Evolutionary conservation across 1,284 basidiomycete genomes (phyloP).

Genomic region (Neotropicomus parvogracilis): DNA sequence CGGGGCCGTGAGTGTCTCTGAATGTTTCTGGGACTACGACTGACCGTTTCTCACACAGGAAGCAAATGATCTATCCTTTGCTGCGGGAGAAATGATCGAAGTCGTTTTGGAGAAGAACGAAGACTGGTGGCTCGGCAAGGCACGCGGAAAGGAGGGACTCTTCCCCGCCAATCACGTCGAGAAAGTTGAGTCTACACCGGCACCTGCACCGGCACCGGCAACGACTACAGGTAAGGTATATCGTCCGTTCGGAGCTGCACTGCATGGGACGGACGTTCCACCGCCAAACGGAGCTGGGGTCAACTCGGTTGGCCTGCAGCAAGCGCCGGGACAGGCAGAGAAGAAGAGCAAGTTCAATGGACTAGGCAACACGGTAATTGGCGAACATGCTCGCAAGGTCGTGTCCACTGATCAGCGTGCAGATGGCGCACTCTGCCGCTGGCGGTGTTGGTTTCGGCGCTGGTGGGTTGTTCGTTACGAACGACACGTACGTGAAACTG

Average conservation of each 20-base stretch:
- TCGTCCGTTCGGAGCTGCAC: slow-evolving; percentile 41
- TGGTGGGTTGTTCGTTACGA: slow-evolving; percentile 31
- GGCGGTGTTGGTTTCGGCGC: slow-evolving; percentile 73
- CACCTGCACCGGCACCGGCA: slow-evolving; percentile 5
- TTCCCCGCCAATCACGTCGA: slow-evolving; percentile 66
- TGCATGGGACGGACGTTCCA: slow-evolving; percentile 38
- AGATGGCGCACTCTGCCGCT: slow-evolving; percentile 66
- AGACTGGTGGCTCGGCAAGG: slow-evolving; percentile 42
- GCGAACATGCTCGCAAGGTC: background rate
- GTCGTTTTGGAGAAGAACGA: slow-evolving; percentile 35
- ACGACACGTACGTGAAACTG: background rate
- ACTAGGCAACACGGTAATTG: slow-evolving; percentile 52
- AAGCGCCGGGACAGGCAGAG: slow-evolving; percentile 37
- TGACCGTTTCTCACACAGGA: slow-evolving; percentile 40
- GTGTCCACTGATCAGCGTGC: slow-evolving; percentile 21
- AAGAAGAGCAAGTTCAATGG: slow-evolving; percentile 58
- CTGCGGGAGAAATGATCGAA: slow-evolving; percentile 35
- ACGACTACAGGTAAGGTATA: slow-evolving; percentile 26
- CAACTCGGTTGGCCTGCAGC: slow-evolving; percentile 38
- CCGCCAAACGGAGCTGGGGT: slow-evolving; percentile 32
- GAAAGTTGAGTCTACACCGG: slow-evolving; percentile 38
- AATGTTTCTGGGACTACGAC: background rate
- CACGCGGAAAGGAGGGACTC: slow-evolving; percentile 55
- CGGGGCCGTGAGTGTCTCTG: slow-evolving; percentile 38
- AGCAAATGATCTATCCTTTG: slow-evolving; percentile 39